Evolutionary conservation across 306 rosid genomes (phyloP), one percentile per base, ranked within the genome.

Genomic region (Arachis stenosperma): DNA sequence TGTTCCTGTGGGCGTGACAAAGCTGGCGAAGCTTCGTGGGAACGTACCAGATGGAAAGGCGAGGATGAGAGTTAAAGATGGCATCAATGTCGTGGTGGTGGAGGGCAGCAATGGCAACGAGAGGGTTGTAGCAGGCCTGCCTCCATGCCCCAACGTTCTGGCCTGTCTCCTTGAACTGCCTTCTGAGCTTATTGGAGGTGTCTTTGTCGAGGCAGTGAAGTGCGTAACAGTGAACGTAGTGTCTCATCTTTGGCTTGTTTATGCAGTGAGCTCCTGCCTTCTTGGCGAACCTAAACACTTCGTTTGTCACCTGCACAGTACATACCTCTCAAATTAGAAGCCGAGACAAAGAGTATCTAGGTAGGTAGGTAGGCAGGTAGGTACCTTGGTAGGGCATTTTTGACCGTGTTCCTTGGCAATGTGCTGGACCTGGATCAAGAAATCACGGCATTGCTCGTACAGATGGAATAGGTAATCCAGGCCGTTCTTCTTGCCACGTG

Each of bases 401-500:
- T 94, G 96, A 56, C 99, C 97, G 6, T 91, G 92, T 41, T 91
- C 91, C 77, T 89, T 91, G 59, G 96, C 96, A 0, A 88, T 86
- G 68, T 78, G 82, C 81, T 94, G 99, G 30, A 94, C 99, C 48
- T 94, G 97, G 51, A 83, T 81, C 82, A 94, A 65, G 79, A 94
- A 94, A 53, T 85, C 90, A 39, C 92, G 97, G 76, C 99, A 94
- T 74, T 91, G 99, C 47, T 89, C 99, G 61, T 89, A 94, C 36
- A 94, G 90, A 8, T 94, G 93, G 81, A 94, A 94, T 7, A 94
- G 90, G 73, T 94, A 91, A 73, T 94, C 99, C 0, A 94, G 91
- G 17, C 99, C 99, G 80, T 94, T 94, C 88, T 94, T 94, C 70
- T 94, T 94, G 68, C 99, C 99, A 74, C 99, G 96, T 62, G 99